Conservation (phyloP, 257 asterid genomes). For the Lycium barbarum region DNA sequence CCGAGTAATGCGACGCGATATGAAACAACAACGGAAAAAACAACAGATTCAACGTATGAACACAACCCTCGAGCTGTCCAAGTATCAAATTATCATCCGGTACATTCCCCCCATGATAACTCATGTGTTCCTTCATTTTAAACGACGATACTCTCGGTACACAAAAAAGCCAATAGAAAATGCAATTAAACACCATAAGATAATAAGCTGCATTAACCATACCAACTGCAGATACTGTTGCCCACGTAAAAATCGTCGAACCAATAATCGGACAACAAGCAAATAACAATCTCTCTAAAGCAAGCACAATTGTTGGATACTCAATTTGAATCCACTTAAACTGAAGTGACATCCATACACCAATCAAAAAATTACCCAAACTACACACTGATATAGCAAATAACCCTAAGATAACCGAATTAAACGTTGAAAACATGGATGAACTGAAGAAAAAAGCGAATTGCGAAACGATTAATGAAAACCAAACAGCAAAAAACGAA, state of each 20-base stretch:
- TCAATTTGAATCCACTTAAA: constrained; percentile 97
- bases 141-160: constrained; percentile 83
- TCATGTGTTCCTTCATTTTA: constrained; percentile 70
- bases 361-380: constrained; percentile 78
- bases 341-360: constrained; percentile 96
- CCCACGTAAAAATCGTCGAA: constrained; percentile 88
- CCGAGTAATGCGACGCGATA: constrained; percentile 72
- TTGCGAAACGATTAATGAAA: constrained; percentile 83
- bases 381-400: constrained; percentile 75
- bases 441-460: constrained; percentile 83
- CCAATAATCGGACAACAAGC: constrained; percentile 83
- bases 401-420: constrained; percentile 56
- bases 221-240: constrained; percentile 91
- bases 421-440: constrained; percentile 60
- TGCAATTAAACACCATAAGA: constrained; percentile 81
- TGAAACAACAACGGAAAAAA: constrained; percentile 80
- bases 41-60: constrained; percentile 82
- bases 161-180: constrained; percentile 95
- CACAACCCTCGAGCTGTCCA: constrained; percentile 88
- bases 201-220: constrained; percentile 85
- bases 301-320: constrained; percentile 82
- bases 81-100: constrained; percentile 75
- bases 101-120: constrained; percentile 84
- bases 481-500: constrained; percentile 92
- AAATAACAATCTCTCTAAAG: constrained; percentile 87